Percentiles rank a stretch among this genome's conserved stretches.
Evolutionary conservation across 139 green algal species (phyloP).

Genomic region (Eudorina sp.): DNA sequence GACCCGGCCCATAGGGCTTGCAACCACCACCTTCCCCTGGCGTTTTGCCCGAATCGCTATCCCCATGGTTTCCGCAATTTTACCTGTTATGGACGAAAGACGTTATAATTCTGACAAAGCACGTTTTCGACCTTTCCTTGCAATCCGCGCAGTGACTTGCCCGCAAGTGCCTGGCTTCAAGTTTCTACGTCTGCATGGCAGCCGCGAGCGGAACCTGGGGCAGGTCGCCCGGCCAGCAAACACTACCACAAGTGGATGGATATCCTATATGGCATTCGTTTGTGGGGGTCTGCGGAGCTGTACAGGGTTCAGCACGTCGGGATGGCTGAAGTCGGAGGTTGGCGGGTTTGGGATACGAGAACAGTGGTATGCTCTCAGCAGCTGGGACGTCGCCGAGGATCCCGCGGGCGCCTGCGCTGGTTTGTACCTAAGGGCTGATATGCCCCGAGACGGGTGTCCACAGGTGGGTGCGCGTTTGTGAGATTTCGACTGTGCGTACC

Average conservation of each 20-base stretch:
- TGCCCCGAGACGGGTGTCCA: neutral
- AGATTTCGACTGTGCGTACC: no score
- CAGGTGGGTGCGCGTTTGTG: no score
- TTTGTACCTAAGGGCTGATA: neutral
- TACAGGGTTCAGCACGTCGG: slow-evolving; percentile 11
- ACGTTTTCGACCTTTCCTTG: no score
- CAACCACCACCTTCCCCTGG: no score
- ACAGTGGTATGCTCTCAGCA: slow-evolving; percentile 11
- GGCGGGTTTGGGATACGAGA: neutral
- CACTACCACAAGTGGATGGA: neutral
- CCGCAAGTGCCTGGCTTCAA: neutral
- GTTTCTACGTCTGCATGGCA: slow-evolving; percentile 31
- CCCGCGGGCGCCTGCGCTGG: slow-evolving; percentile 7
- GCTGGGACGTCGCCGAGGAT: slow-evolving; percentile 21
- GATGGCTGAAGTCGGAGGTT: slow-evolving; percentile 16
- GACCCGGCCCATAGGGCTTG: no score
- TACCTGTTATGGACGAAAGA: no score
- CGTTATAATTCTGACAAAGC: no score
- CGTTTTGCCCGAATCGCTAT: no score
- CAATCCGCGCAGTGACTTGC: neutral
- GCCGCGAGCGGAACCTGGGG: neutral
- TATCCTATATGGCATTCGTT: neutral
- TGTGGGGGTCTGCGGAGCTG: neutral
- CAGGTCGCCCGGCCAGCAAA: neutral
- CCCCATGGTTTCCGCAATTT: no score